Base-by-base conservation (phyloP, 2,329 filamentous ascomycete species). In the Ascochyta lentis region DNA sequence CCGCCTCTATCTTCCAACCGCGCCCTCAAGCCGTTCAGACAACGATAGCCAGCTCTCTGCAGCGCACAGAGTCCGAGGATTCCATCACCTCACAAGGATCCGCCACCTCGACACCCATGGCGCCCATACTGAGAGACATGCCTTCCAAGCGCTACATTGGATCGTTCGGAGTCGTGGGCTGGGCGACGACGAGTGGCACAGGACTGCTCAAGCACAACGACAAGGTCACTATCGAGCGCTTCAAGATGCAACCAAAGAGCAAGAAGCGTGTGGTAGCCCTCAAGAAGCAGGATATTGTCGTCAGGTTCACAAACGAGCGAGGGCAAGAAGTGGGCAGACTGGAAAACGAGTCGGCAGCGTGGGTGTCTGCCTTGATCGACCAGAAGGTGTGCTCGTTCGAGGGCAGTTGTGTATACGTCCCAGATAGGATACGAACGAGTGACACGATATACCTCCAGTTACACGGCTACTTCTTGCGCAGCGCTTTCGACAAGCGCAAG, bases 401-500 rank as follows among this genome's bases (percentile, higher is more conserved):
- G 64, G 95, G 90, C 6, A 86, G 84, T 12, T 96, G 92, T 68
- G 92, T 99, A 1, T 98, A 90, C 74, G 91, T 91, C 0, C 93
- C 93, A 0, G 94, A 98, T 52, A 82, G 86, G 42, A 77, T 98
- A 43, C 84, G 91, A 45, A 95, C 93, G 8, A 96, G 96, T 68
- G 95, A 99, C 67, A 98, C 92, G 0, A 84, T 99, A n/a, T 96
- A 94, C 66, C 76, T 99, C 6, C 95, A 99, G 73, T 77, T 99
- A 40, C 84, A 85, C 49, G 95, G 90, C 69, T 96, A 84, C 51
- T 74, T 99, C 35, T 80, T 95, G 15, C 85, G 81, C 55, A 85
- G 85, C 16, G 89, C 92, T 0, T 98, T 99, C 67, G 83, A 88
- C 45, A 82, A 80, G 39, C 81, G 79, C 3, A 81, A 80, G 3